Base-by-base conservation (phyloP, 495 filamentous ascomycete species). In the Penicillium paxilli region DNA sequence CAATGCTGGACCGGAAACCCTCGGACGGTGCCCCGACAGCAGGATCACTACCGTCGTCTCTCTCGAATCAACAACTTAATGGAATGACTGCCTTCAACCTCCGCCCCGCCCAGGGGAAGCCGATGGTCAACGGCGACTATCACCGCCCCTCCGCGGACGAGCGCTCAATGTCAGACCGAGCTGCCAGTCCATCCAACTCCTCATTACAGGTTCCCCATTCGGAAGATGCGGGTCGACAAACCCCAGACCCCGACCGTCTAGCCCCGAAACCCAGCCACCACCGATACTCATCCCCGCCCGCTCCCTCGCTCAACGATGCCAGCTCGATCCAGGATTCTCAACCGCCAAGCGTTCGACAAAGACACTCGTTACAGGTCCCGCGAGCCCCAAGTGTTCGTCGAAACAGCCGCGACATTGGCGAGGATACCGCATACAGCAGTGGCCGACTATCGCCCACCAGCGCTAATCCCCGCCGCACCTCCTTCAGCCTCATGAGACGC, bases 311-410 rank as follows among this genome's bases (percentile, higher is more conserved):
- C 24, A 62, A 73, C 21, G 72, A 76, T 12, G 68, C 72, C 14
- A 70, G 69, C 51, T 59, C 74, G 19, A 68, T 65, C 72, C 49
- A 68, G 73, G 37, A 76, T n/a, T 67, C 76, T 11, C 64, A 78
- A 14, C 72, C 74, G 25, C 73, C 55, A 64, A 79, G 56, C 73
- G 41, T 91, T 49, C 86, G 87, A 64, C 91, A 98, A 45, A 86
- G 94, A 51, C 89, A 97, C 71, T 97, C 93, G 0, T 71, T 98
- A 23, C 91, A 98, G 67, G 91, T 98, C 1, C 94, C 55, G 79
- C 85, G 72, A 59, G 65, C 72, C 1, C 71, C 76, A n/a, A 79
- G 79, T 63, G 58, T 74, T 64, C 60, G 70, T 28, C 77, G 83
- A 44, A 76, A 69, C 47, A 84, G 83, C 44, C 73, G 78, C 47